Conservation (phyloP, 768 basidiomycete species). For the Boletus subcaerulescens region DNA sequence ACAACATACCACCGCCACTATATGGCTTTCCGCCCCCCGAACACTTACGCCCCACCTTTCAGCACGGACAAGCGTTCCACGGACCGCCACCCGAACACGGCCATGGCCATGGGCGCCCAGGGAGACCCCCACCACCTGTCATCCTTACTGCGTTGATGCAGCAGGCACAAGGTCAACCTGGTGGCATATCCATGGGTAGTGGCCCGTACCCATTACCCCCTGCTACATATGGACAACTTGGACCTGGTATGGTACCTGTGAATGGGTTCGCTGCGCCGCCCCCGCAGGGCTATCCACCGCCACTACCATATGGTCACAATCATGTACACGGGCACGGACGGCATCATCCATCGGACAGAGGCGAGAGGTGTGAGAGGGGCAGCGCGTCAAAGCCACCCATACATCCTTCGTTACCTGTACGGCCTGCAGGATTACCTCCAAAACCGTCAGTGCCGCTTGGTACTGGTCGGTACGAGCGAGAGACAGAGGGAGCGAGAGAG, state of each 20-base stretch:
- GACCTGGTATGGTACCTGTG: slow-evolving; percentile 3
- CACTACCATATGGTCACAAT: slow-evolving; percentile 13
- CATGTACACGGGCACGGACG: slow-evolving; percentile 14
- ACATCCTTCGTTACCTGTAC: slow-evolving; percentile 21
- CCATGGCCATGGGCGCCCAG: slow-evolving; percentile 30
- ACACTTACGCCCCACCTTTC: slow-evolving; percentile 34
- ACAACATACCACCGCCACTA: slow-evolving; percentile 30
- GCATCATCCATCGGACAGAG: slow-evolving; percentile 12
- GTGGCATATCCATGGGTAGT: slow-evolving; percentile 5
- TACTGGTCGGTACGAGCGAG: slow-evolving; percentile 18
- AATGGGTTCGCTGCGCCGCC: slow-evolving; percentile 19
- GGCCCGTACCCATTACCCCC: slow-evolving; percentile 14
- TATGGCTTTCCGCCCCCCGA: slow-evolving; percentile 29
- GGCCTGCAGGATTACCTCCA: slow-evolving; percentile 19
- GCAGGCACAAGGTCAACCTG: slow-evolving; percentile 11
- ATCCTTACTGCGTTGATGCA: slow-evolving; percentile 33
- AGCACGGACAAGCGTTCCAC: slow-evolving; percentile 27
- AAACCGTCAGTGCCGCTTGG: slow-evolving; percentile 18
- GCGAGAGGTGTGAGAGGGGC: slow-evolving; percentile 16
- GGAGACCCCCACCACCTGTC: slow-evolving; percentile 27
- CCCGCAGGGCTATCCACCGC: slow-evolving; percentile 19
- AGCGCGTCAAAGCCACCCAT: neutral
- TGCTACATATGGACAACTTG: slow-evolving; percentile 11
- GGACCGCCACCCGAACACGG: slow-evolving; percentile 32
- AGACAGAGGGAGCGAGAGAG: slow-evolving; percentile 7